Base-by-base conservation (phyloP, 169 alveolate species). In the Besnoitia besnoiti region DNA sequence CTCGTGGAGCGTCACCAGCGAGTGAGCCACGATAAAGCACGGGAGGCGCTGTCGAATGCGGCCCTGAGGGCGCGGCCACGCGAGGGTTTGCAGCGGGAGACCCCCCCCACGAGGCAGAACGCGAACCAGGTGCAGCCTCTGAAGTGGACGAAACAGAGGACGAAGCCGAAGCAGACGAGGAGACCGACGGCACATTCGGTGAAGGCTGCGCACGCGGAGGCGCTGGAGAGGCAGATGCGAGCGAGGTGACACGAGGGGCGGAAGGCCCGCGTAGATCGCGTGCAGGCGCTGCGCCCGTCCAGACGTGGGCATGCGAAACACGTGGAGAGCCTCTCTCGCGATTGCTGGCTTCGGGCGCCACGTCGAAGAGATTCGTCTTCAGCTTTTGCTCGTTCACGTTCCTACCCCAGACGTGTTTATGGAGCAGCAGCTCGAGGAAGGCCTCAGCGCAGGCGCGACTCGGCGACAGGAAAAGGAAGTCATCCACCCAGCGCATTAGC, bases 401-500 rank as follows among this genome's bases (percentile, higher is more conserved):
- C 33, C 27, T 42, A 3, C 92, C 92, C 92, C 92, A 88, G 40
- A 88, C 76, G 37, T 73, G 47, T 73, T 73, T 27, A 33, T 73
- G 49, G 33, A 76, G 80, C 77, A 88, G 92, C 40, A 88, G 92
- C 30, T 44, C 30, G 79, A 88, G 55, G 51, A 88, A 88, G 30
- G 51, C 55, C 40, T 44, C 49, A 4, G 92, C 92, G 24, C 61
- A 42, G 3, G 61, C 47, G 59, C 67, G 73, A 24, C 75, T 27
- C 27, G 92, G 92, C 5, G 87, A 88, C 24, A 73, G 62, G 33
- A 88, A 88, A 21, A 73, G 85, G n/a, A 88, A 88, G 51, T 88
- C 92, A 27, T 88, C 92, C 39, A 88, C 92, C 92, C 92, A 88
- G 51, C 92, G 92, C 77, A 88, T 47, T 42, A 88, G 51, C 87